Base-by-base conservation (phyloP, 108 stramenopile genomes). In the Pinguiococcus pyrenoidosus region DNA sequence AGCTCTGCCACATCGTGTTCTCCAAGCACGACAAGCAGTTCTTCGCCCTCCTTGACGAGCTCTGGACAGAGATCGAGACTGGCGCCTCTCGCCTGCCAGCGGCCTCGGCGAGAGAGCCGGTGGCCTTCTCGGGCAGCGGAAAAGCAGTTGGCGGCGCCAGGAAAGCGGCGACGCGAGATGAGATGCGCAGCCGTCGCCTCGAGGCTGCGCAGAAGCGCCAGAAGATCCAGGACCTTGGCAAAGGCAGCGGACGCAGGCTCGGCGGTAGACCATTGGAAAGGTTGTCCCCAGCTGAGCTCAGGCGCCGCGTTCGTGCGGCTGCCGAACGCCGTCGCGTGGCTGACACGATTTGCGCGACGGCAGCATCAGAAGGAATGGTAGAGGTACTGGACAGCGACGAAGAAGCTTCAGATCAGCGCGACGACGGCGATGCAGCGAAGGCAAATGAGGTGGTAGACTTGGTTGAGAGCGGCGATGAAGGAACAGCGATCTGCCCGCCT, bases 1-100 rank as follows among this genome's bases (percentile, higher is more conserved):
- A 64, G 44, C 47, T 64, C 28, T 16, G 40, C 13, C 62, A 64
- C 62, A 64, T 54, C 29, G 53, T 47, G 29, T 39, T 54, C 59
- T 51, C 53, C 1, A 42, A 51, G 0, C 62, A 64, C 53, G 32
- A 10, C 27, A 59, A 58, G 4, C 4, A 18, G n/a, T 64, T 64
- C 44, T 54, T 54, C 54, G 14, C 29, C 22, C 43, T 54, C 40
- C 24, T 59, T 18, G 62, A 63, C 35, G 50, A 52, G 32, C 57
- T 63, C 27, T 17, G 14, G n/a, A 32, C 25, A 14, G 54, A 59
- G 46, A 49, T 46, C 46, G 54, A 55, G 20, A 46, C 43, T n/a
- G n/a, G 37, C 17, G 4, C 37, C 4, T 38, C 37, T 4, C 0
- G 5, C 5, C 1, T 1, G 4, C 4, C 20, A 21, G 37, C 17